Base-by-base conservation (phyloP, 441 rosid genomes). In the Populus hybrid region DNA sequence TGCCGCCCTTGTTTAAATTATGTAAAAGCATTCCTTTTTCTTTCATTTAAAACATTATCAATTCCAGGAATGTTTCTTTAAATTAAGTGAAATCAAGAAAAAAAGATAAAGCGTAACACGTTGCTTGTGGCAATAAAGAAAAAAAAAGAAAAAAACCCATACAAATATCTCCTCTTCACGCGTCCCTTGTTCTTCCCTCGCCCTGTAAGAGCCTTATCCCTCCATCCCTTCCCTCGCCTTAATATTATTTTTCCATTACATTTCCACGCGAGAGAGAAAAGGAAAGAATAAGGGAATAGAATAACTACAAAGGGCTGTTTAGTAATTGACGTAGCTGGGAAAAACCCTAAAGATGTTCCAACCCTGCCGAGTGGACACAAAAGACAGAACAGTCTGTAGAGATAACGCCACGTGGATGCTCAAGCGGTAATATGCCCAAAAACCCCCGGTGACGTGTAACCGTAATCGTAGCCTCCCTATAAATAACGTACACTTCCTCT, bases 401-500 rank as follows among this genome's bases (percentile, higher is more conserved):
- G 1, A 5, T 11, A 32, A 28, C 21, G 70, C 70, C 70, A 67
- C 70, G 70, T 67, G 70, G 70, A 67, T 18, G 3, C 10, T 18
- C 70, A 67, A 34, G 23, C 1, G 70, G 66, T 75, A 24, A 74
- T 69, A 74, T 73, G 32, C 85, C 74, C 70, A 68, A 69, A 32
- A 66, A 72, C 30, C 75, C 74, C 79, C 26, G 75, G 50, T 86
- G 93, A 90, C 92, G 93, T 87, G 94, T 85, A 69, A 42, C 71
- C 50, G 77, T 79, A 87, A 81, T 89, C 88, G 86, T 59, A 83
- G 93, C 95, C 93, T 90, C 93, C 90, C 23, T 91, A 88, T 84
- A 84, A 77, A 87, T 84, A 77, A 32, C 72, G 0, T 12, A 67
- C 35, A 46, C 40, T 23, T 24, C 24, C 71, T 32, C 59, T 46